Evolutionary conservation across 2,329 filamentous ascomycete species (phyloP).

Genomic region (Colletotrichum sp.): DNA sequence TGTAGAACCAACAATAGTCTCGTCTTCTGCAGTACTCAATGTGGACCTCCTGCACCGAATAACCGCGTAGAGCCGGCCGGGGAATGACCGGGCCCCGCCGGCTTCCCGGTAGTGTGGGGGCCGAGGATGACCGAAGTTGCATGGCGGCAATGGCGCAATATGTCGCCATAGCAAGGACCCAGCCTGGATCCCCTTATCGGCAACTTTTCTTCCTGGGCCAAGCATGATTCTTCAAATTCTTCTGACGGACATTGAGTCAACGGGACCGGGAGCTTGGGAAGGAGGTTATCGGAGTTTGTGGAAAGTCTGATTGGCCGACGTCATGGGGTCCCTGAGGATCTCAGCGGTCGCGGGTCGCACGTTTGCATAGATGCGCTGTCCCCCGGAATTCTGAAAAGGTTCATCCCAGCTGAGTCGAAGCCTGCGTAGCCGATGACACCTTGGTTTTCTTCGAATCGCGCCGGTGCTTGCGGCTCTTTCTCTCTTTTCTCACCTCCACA

Average conservation of each 20-base stretch:
- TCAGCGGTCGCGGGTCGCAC: background rate
- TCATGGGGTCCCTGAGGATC: background rate
- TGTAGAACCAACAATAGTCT: background rate
- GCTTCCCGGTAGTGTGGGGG: background rate
- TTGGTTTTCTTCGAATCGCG: background rate
- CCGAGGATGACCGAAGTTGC: slow-evolving; percentile 6
- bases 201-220: background rate
- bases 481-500: background rate
- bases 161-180: slow-evolving; percentile 9
- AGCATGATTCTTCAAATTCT: background rate
- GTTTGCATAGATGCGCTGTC: background rate
- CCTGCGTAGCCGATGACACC: slow-evolving; percentile 7
- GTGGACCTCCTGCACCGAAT: background rate
- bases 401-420: background rate
- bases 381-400: background rate
- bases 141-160: slow-evolving; percentile 13
- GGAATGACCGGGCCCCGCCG: background rate
- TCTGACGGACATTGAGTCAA: background rate
- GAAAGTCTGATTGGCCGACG: background rate
- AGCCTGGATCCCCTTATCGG: slow-evolving; percentile 6
- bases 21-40: background rate
- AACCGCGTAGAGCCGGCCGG: background rate
- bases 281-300: background rate
- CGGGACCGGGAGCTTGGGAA: background rate
- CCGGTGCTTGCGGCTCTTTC: background rate